phyloP scores from a whole-genome alignment of 73 alveolate species.

The Urostyla sp. region DNA sequence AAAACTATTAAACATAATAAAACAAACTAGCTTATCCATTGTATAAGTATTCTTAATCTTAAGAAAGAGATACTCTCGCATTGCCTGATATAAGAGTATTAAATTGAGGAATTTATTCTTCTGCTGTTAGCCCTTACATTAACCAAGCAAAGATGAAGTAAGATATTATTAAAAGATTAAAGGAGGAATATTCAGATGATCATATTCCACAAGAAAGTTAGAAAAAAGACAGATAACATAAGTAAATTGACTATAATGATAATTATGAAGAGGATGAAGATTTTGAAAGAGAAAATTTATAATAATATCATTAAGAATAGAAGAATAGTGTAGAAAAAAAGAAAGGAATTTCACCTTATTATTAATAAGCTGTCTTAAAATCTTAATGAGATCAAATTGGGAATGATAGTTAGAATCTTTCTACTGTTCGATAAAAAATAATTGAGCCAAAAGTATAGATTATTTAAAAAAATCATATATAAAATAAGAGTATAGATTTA shows the following conservation, averaged over 20 bases:
- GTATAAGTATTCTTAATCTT: neutral
- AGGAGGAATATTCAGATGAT: too few relatives aligned
- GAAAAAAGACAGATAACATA: neutral
- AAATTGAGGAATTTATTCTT: neutral
- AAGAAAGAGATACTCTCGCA: neutral
- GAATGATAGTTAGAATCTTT: too few relatives aligned
- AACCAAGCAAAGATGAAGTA: neutral
- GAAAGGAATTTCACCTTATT: too few relatives aligned
- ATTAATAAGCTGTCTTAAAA: too few relatives aligned
- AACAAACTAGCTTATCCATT: neutral
- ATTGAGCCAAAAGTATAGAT: too few relatives aligned
- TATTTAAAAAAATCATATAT: too few relatives aligned
- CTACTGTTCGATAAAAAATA: too few relatives aligned
- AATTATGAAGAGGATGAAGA: neutral
- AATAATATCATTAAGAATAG: neutral
- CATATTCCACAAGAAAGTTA: too few relatives aligned
- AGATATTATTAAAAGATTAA: too few relatives aligned
- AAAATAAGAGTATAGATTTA: too few relatives aligned
- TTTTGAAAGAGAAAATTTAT: neutral
- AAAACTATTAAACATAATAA: neutral
- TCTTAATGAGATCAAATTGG: too few relatives aligned
- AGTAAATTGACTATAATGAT: neutral
- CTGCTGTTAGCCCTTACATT: neutral
- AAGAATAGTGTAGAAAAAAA: too few relatives aligned
- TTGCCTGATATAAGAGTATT: neutral